Percentiles rank a stretch among this genome's conserved stretches.
phyloP scores from a whole-genome alignment of 2,329 filamentous ascomycete species.

The Scolecobasidium constrictum region DNA sequence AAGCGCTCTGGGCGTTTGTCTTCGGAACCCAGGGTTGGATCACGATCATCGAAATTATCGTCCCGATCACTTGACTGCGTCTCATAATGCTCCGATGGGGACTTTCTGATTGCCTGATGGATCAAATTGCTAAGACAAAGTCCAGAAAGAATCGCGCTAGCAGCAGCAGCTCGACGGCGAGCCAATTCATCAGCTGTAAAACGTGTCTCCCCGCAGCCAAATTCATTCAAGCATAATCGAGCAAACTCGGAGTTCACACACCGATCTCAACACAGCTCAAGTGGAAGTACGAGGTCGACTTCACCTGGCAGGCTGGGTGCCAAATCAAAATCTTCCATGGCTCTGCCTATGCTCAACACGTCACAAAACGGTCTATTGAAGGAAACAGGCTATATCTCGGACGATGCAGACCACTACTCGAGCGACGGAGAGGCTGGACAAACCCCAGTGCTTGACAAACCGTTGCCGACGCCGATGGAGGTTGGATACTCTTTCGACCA shows the following conservation, averaged over 20 bases:
- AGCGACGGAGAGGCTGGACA: constrained; percentile 13
- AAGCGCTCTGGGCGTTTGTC: too few relatives aligned
- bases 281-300: constrained; percentile 13
- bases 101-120: background rate
- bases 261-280: background rate
- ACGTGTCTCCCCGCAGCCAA: constrained; percentile 27
- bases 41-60: too few relatives aligned
- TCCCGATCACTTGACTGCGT: background rate
- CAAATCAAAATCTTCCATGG: constrained; percentile 8
- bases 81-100: too few relatives aligned
- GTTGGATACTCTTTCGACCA: constrained; percentile 43
- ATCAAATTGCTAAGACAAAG: background rate
- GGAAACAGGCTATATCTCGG: constrained; percentile 4
- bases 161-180: constrained; percentile 27
- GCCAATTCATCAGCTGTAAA: constrained; percentile 34
- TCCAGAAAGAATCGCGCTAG: constrained; percentile 5
- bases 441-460: constrained; percentile 3
- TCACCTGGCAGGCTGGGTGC: constrained; percentile 9
- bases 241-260: constrained; percentile 32
- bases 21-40: too few relatives aligned
- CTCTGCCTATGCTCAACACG: constrained; percentile 5
- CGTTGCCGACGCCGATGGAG: constrained; percentile 39
- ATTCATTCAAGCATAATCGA: constrained; percentile 29
- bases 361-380: background rate
- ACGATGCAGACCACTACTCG: constrained; percentile 6